Base-by-base conservation (phyloP, 768 basidiomycete species). In the Cyclocybe aegerita region DNA sequence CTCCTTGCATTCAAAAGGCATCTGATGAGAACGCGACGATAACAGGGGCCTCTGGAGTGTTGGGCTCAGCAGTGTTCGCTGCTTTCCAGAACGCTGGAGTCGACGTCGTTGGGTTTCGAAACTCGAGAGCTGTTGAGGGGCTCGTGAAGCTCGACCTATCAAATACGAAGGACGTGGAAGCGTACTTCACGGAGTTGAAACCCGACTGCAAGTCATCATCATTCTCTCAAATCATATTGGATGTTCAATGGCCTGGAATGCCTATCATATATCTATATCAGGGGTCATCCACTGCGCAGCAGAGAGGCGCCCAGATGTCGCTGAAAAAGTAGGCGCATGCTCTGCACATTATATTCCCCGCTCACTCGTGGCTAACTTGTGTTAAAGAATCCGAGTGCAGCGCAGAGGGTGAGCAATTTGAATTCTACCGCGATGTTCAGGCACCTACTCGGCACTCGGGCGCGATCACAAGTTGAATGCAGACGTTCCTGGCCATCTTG, bases 271-370 rank as follows among this genome's bases (percentile, higher is more conserved):
- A 31, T 39, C 33, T 31, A 40, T 23, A 23, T 23, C 62, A 88
- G 86, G 88, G 84, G 83, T 98, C 35, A 84, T 98, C 11, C 96
- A 98, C 63, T 97, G 94, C 61, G 96, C 96, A 10, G 96, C 96
- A 2, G 95, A 98, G 70, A 72, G 96, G 53, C 75, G 94, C 39
- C 93, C 95, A 4, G 94, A 98, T 63, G 89, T 92, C 9, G 94
- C 93, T 49, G 92, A 96, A 66, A 88, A 88, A 73, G 93, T 90
- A 55, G 43, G 78, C 16, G 16, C 7, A 31, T 39, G 31, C 15
- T 35, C 3, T 38, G 17, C 33, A 16, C 33, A 23, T 31, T 34
- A 33, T 32, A 16, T 23, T 8, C 17, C 14, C 23, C 36, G 33
- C 34, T 46, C 30, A 43, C 33, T 15, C 8, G 35, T 30, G 53